Percentiles rank a stretch among this genome's conserved stretches.
Evolutionary conservation across 2,329 filamentous ascomycete genomes (phyloP).

Genomic region (Aspergillus viridinutans): DNA sequence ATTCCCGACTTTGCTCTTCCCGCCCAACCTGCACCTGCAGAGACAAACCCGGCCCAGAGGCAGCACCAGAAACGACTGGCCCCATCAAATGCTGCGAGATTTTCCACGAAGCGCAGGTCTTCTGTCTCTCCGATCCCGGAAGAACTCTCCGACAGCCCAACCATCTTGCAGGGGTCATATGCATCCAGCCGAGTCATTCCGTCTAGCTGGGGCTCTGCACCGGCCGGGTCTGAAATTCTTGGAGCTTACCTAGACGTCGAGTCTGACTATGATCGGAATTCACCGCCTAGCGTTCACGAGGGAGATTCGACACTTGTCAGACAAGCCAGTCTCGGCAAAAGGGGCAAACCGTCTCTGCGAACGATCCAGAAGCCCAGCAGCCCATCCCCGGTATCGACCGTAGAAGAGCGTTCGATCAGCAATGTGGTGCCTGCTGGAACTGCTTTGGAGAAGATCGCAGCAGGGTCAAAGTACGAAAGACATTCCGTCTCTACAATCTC

Average conservation of each 20-base stretch:
- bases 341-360: constrained; percentile 39
- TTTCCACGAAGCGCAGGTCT: constrained; percentile 57
- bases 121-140: constrained; percentile 74
- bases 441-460: constrained; percentile 12
- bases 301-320: constrained; percentile 31
- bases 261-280: constrained; percentile 22
- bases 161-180: constrained; percentile 55
- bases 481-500: constrained; percentile 19
- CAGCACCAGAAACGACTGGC: constrained; percentile 28
- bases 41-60: constrained; percentile 20
- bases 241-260: constrained; percentile 28
- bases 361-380: constrained; percentile 33
- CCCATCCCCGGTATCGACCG: constrained; percentile 16
- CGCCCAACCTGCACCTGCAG: constrained; percentile 17
- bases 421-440: neutral
- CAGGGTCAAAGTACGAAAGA: constrained; percentile 7
- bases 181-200: constrained; percentile 70
- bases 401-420: constrained; percentile 3
- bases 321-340: constrained; percentile 42
- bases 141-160: constrained; percentile 55
- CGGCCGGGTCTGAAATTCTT: constrained; percentile 47
- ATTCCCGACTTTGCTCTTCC: constrained; percentile 26
- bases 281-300: constrained; percentile 11
- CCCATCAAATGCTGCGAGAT: constrained; percentile 23
- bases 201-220: constrained; percentile 57